Percentiles rank a stretch among this genome's conserved stretches.
Evolutionary conservation across 345 rosid species (phyloP).

Genomic region (Excoecaria agallocha): DNA sequence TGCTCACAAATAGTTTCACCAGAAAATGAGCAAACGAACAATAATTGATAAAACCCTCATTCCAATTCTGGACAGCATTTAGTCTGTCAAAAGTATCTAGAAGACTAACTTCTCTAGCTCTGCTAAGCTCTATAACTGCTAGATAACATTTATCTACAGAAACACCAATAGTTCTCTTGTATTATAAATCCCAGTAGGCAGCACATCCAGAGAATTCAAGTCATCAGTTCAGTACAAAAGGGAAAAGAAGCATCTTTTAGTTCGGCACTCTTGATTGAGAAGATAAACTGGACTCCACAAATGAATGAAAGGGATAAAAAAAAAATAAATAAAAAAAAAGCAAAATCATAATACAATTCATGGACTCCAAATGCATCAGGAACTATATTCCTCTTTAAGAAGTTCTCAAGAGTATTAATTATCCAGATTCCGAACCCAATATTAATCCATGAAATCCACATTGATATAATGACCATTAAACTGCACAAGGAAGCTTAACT

Average conservation of each 20-base stretch:
- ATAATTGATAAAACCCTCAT: not conserved
- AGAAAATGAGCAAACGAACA: not conserved
- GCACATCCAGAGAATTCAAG: not conserved
- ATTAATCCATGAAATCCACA: not conserved
- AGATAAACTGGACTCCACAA: not conserved
- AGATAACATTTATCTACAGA: not conserved
- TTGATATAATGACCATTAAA: not conserved
- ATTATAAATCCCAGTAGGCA: not conserved
- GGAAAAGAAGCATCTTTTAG: not conserved
- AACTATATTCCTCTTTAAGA: not conserved
- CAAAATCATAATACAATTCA: not conserved
- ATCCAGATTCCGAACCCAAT: conserved; percentile 1
- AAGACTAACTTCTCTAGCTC: not conserved
- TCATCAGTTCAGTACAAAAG: not conserved
- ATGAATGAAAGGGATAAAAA: not conserved
- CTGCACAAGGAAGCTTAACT: not conserved
- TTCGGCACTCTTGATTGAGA: not conserved
- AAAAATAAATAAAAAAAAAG: not conserved
- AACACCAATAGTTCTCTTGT: not conserved
- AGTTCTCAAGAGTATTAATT: not conserved
- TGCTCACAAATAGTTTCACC: not conserved
- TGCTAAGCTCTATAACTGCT: not conserved
- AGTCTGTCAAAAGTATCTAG: not conserved
- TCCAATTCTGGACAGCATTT: not conserved
- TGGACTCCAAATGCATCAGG: not conserved